These are phyloP conservation scores for Tricholoma flavovirens DNA, from an alignment of 768 basidiomycete species.

Conservation along the genomic window DNA sequence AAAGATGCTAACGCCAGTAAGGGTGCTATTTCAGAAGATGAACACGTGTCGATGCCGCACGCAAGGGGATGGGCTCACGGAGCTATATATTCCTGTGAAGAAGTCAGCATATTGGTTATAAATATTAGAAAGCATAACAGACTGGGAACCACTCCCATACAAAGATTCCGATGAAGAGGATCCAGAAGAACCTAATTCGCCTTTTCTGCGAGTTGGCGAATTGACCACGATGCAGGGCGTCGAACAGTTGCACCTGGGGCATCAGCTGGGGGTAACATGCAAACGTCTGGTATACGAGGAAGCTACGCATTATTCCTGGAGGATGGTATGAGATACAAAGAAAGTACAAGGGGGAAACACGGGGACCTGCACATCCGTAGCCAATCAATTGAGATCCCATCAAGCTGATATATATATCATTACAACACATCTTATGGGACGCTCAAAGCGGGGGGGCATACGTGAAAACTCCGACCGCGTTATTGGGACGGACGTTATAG, in stretches of 20 bases:
- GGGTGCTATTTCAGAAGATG: conserved; percentile 24
- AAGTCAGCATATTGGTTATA: not conserved
- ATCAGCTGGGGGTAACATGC: conserved; percentile 34
- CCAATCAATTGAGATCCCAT: conserved; percentile 20
- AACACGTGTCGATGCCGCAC: not conserved
- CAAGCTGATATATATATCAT: conserved; percentile 14
- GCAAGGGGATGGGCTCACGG: conserved; percentile 19
- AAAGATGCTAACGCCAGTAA: conserved; percentile 55
- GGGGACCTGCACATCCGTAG: conserved; percentile 18
- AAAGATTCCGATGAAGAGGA: conserved; percentile 44
- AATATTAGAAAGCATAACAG: conserved; percentile 1
- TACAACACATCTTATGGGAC: not conserved
- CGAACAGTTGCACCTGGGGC: conserved; percentile 36
- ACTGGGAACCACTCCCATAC: conserved; percentile 51
- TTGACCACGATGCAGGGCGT: conserved; percentile 35
- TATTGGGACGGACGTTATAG: conserved; percentile 36
- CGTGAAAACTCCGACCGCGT: conserved; percentile 36
- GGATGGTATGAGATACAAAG: not conserved
- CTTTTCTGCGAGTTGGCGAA: conserved; percentile 38
- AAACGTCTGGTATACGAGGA: conserved; percentile 43
- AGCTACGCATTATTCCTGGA: conserved; percentile 27
- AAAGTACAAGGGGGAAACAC: conserved; percentile 8
- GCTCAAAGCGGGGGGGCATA: not conserved
- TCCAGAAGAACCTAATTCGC: conserved; percentile 53
- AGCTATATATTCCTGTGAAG: conserved; percentile 32